Percentiles rank a stretch among this genome's conserved stretches.
phyloP scores from a whole-genome alignment of 2,329 filamentous ascomycete species.

The Aspergillus jensenii region DNA sequence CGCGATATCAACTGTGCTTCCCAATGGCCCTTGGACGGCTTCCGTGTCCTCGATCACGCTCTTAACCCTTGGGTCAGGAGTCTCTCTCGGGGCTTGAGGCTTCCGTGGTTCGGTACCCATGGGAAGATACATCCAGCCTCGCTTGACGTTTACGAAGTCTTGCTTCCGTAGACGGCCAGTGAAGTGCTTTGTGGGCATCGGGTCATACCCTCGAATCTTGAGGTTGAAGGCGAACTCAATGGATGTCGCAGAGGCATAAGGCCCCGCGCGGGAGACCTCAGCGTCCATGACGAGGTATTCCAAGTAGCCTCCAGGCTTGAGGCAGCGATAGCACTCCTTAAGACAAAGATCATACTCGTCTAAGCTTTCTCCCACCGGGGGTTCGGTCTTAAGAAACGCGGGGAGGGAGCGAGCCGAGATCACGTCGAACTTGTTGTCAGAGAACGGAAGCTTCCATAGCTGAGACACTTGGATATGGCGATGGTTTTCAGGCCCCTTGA shows the following conservation, averaged over 20 bases:
- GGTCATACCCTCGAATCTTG: slow-evolving; percentile 86
- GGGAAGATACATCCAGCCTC: slow-evolving; percentile 86
- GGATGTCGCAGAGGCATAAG: slow-evolving; percentile 74
- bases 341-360: slow-evolving; percentile 90
- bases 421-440: slow-evolving; percentile 82
- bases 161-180: slow-evolving; percentile 70
- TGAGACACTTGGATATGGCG: slow-evolving; percentile 75
- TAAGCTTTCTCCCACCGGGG: slow-evolving; percentile 63
- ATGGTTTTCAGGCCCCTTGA: slow-evolving; percentile 85
- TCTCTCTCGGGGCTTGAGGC: slow-evolving; percentile 44
- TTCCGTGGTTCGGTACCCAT: slow-evolving; percentile 62
- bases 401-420: slow-evolving; percentile 87
- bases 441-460: slow-evolving; percentile 80
- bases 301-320: slow-evolving; percentile 89
- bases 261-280: slow-evolving; percentile 82
- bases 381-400: slow-evolving; percentile 70
- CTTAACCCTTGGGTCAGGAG: slow-evolving; percentile 37
- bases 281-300: slow-evolving; percentile 90
- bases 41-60: slow-evolving; percentile 53
- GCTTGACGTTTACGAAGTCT: slow-evolving; percentile 77
- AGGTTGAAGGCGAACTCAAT: slow-evolving; percentile 92
- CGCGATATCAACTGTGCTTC: slow-evolving; percentile 70
- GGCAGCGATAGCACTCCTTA: slow-evolving; percentile 80
- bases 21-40: slow-evolving; percentile 56
- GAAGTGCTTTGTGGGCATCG: slow-evolving; percentile 78